phyloP scores from a whole-genome alignment of 179 eudicot genomes.

The Camellia oleifera region DNA sequence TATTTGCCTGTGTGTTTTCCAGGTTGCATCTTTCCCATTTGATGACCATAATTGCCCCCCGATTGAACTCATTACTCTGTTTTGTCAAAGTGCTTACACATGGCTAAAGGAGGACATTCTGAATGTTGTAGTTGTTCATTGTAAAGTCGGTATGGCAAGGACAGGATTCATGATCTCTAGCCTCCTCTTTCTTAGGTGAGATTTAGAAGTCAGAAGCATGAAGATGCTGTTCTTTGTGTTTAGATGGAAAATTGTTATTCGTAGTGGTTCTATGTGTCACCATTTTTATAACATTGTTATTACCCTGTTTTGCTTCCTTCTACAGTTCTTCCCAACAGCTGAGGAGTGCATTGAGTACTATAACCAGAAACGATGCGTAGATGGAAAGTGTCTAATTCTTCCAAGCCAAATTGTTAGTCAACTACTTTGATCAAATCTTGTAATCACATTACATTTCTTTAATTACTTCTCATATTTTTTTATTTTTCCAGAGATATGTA shows the following conservation, averaged over 20 bases:
- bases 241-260: neutral
- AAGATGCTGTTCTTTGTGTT: neutral
- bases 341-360: constrained; percentile 89
- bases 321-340: constrained; percentile 92
- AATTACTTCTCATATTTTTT: constrained; percentile 10
- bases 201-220: constrained; percentile 4
- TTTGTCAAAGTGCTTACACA: constrained; percentile 86
- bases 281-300: neutral
- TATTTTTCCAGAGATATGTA: constrained; percentile 68
- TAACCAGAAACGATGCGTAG: constrained; percentile 87
- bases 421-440: constrained; percentile 18
- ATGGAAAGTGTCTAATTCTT: constrained; percentile 83
- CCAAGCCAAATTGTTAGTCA: constrained; percentile 95
- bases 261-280: neutral
- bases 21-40: constrained; percentile 96
- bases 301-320: constrained; percentile 8
- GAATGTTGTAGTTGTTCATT: constrained; percentile 93
- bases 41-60: constrained; percentile 99
- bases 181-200: constrained; percentile 81
- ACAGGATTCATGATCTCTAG: constrained; percentile 95
- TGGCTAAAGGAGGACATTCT: constrained; percentile 94
- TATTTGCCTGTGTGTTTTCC: constrained; percentile 23
- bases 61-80: constrained; percentile 64
- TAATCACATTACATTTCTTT: neutral
- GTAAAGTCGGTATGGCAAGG: constrained; percentile 86